These are phyloP conservation scores for Endotrypanum monterogeii DNA, from an alignment of 208 protist species.

Conservation along the genomic window DNA sequence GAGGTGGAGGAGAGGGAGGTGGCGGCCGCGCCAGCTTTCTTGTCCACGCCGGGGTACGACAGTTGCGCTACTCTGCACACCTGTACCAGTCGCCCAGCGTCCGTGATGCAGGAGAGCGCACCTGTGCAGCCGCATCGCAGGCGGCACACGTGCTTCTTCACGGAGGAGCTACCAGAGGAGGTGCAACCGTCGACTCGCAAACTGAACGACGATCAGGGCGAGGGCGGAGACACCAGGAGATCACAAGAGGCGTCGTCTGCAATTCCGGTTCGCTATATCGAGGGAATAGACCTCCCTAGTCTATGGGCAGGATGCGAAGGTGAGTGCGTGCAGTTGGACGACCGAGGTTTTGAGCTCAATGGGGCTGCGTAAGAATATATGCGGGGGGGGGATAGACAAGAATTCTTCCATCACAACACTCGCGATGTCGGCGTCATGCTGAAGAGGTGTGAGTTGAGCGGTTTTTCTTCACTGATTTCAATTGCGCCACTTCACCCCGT, in stretches of 20 bases:
- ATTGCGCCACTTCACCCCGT: too few relatives aligned
- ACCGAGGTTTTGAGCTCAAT: not conserved
- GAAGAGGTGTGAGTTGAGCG: too few relatives aligned
- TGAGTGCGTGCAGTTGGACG: constrained; percentile 1
- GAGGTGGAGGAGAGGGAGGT: not conserved
- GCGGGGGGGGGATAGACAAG: too few relatives aligned
- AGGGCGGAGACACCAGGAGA: not conserved
- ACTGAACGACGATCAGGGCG: constrained; percentile 5
- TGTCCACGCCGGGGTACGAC: constrained; percentile 21
- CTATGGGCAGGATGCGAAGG: constrained; percentile 7
- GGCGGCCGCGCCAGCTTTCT: not conserved
- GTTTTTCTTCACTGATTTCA: too few relatives aligned
- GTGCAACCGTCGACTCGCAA: constrained; percentile 11
- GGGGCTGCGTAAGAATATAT: constrained; percentile 8
- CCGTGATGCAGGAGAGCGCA: not conserved
- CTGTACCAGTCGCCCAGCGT: not conserved
- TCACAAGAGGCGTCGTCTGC: constrained; percentile 12
- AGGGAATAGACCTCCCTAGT: constrained; percentile 13
- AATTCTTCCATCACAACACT: not conserved
- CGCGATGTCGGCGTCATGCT: too few relatives aligned
- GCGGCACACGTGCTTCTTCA: constrained; percentile 28
- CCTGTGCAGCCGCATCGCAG: constrained; percentile 15
- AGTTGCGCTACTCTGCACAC: constrained; percentile 7
- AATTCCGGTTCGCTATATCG: constrained; percentile 11
- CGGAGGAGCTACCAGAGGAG: constrained; percentile 26